These are phyloP conservation scores for Blastomyces percursus DNA, from an alignment of 2,329 filamentous ascomycete genomes.

Conservation along the genomic window DNA sequence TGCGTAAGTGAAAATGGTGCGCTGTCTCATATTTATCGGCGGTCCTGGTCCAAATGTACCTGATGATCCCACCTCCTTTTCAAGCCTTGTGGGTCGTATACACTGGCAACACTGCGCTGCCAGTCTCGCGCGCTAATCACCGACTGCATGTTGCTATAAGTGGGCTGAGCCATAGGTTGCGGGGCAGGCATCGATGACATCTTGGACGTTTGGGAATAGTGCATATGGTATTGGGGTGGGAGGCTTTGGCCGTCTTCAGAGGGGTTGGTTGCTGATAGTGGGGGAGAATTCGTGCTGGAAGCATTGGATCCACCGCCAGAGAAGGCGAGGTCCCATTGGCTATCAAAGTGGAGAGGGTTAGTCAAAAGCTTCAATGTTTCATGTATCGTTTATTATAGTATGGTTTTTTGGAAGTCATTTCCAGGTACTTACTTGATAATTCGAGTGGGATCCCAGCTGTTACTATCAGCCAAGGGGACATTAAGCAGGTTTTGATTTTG, in stretches of 20 bases:
- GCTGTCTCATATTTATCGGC: not conserved
- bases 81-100: conserved; percentile 36
- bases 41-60: not conserved
- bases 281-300: conserved; percentile 31
- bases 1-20: not conserved
- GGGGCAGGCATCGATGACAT: conserved; percentile 21
- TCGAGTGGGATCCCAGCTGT: conserved; percentile 72
- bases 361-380: not conserved
- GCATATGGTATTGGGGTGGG: not conserved
- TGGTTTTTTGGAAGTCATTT: not conserved
- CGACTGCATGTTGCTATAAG: conserved; percentile 18
- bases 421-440: conserved; percentile 70
- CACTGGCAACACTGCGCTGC: conserved; percentile 40
- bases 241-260: conserved; percentile 19
- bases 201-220: conserved; percentile 5
- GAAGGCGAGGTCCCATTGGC: conserved; percentile 94
- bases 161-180: conserved; percentile 26
- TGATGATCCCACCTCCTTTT: conserved; percentile 33
- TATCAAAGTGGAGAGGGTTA: conserved; percentile 26
- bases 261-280: conserved; percentile 28
- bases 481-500: conserved; percentile 41
- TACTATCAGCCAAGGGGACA: conserved; percentile 52
- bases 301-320: conserved; percentile 50
- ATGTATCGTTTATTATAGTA: not conserved
- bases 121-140: conserved; percentile 37